A percentile compares a stretch with the other conserved stretches of the same genome.
Evolutionary conservation across 2,329 filamentous ascomycete genomes (phyloP).

Genomic region (Trichoderma asperellum): DNA sequence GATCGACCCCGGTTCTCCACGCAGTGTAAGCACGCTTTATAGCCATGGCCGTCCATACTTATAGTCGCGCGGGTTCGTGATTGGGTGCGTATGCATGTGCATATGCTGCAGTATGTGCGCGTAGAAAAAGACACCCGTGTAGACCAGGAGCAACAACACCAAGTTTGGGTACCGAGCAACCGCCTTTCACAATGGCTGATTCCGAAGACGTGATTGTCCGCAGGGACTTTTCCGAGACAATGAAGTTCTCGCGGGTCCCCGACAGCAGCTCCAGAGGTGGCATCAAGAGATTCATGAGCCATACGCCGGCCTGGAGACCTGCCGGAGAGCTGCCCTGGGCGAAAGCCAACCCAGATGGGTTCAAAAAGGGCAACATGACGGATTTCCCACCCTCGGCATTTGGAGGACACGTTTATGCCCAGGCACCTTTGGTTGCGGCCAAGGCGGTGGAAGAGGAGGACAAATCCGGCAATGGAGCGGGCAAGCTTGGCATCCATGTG

Average conservation of each 20-base stretch:
- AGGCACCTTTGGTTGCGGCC: constrained; percentile 44
- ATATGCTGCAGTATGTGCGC: not conserved
- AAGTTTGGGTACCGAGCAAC: not conserved
- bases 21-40: too few relatives aligned
- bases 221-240: constrained; percentile 38
- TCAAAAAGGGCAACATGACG: not conserved
- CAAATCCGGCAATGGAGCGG: constrained; percentile 19
- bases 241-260: constrained; percentile 37
- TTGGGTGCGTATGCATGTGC: not conserved
- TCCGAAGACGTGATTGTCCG: constrained; percentile 28
- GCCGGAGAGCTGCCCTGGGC: constrained; percentile 41
- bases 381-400: constrained; percentile 32
- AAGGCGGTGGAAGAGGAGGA: constrained; percentile 42
- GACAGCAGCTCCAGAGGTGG: constrained; percentile 18
- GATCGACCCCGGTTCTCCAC: not conserved
- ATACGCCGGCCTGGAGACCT: constrained; percentile 41
- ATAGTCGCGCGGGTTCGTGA: not conserved
- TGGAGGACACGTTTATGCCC: constrained; percentile 46
- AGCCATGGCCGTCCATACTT: not conserved
- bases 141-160: not conserved
- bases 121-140: not conserved
- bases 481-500: constrained; percentile 45
- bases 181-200: not conserved
- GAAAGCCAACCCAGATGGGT: constrained; percentile 26
- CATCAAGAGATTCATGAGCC: constrained; percentile 39